A percentile compares a stretch with the other conserved stretches of the same genome.
Evolutionary conservation across 2,329 filamentous ascomycete genomes (phyloP).

Genomic region (Neocatenulostroma microsporum): DNA sequence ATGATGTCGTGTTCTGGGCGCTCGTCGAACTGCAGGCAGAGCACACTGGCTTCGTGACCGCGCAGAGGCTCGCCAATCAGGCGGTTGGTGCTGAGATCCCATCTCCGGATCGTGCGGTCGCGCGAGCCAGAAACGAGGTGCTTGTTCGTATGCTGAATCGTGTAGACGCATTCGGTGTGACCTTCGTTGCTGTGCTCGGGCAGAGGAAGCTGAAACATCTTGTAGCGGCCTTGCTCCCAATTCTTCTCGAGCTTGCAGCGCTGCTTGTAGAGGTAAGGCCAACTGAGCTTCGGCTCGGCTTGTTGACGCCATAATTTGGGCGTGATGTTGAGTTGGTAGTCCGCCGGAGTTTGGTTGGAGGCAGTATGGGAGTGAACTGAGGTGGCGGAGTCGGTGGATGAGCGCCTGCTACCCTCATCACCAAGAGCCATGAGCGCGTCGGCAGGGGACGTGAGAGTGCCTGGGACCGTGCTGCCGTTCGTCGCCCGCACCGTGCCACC

Average conservation of each 20-base stretch:
- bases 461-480: no score
- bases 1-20: constrained; percentile 78
- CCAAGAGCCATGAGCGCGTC: no score
- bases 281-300: constrained; percentile 66
- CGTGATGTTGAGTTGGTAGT: background rate
- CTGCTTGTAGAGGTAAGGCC: constrained; percentile 89
- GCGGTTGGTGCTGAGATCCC: constrained; percentile 76
- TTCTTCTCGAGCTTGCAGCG: constrained; percentile 78
- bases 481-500: no score
- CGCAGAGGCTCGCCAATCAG: constrained; percentile 59
- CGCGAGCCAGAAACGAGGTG: constrained; percentile 90
- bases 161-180: constrained; percentile 90
- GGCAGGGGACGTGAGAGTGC: no score
- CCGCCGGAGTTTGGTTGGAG: constrained; percentile 1
- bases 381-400: constrained; percentile 6
- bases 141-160: constrained; percentile 77
- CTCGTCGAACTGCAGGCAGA: constrained; percentile 93
- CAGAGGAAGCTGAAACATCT: constrained; percentile 85
- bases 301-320: constrained; percentile 16
- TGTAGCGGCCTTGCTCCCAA: constrained; percentile 75
- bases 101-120: constrained; percentile 79
- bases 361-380: no score
- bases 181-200: constrained; percentile 71
- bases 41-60: constrained; percentile 76
- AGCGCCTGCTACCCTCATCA: constrained; percentile 4